Evolutionary conservation across 164 flowering plant genomes (phyloP).

Genomic region (Litsea cubeba): DNA sequence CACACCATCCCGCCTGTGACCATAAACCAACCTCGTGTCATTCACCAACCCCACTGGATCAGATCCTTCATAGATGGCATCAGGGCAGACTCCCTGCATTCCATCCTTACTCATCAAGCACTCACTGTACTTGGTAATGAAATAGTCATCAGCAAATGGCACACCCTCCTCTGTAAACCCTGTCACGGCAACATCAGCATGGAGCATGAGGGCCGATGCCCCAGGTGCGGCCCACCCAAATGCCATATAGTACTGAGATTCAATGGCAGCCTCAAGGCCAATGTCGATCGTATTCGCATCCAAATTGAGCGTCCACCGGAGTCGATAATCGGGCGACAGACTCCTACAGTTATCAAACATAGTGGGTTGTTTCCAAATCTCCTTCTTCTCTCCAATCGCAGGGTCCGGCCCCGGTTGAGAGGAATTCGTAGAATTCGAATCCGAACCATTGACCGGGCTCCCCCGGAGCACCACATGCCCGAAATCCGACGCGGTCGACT

Average conservation of each 20-base stretch:
- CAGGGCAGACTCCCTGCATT: conserved; percentile 84
- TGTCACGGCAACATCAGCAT: conserved; percentile 73
- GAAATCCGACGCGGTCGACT: conserved; percentile 47
- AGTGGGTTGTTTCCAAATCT: conserved; percentile 41
- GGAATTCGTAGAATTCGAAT: neutral
- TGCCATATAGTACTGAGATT: conserved; percentile 63
- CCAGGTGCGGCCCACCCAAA: conserved; percentile 88
- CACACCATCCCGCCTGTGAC: conserved; percentile 89
- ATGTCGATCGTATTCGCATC: conserved; percentile 52
- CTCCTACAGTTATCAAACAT: conserved; percentile 81
- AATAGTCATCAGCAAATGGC: conserved; percentile 87
- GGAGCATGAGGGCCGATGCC: conserved; percentile 48
- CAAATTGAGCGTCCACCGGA: conserved; percentile 67
- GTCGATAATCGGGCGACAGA: conserved; percentile 51
- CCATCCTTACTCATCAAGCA: conserved; percentile 66
- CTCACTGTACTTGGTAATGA: conserved; percentile 70
- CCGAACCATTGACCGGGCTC: conserved; percentile 10
- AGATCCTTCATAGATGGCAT: conserved; percentile 50
- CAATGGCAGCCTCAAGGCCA: conserved; percentile 75
- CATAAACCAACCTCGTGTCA: conserved; percentile 68
- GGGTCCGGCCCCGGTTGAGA: neutral
- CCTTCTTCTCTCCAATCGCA: neutral
- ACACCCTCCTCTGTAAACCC: conserved; percentile 78
- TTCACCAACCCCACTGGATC: conserved; percentile 52
- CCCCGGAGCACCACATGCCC: conserved; percentile 6